phyloP scores from a whole-genome alignment of 345 rosid species.

The Cardiospermum halicacabum region DNA sequence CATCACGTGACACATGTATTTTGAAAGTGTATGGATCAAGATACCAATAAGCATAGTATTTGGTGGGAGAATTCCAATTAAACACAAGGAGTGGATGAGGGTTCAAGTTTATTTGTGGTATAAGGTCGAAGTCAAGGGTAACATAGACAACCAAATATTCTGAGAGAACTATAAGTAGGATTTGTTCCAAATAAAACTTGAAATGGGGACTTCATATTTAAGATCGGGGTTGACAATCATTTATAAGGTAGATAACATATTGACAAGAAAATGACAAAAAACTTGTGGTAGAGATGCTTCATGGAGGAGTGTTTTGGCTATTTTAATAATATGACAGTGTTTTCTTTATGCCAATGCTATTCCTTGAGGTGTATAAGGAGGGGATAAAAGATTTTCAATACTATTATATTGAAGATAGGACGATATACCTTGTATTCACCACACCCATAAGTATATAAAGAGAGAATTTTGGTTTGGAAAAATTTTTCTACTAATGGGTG shows the following conservation, averaged over 20 bases:
- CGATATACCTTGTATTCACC: neutral
- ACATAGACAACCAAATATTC: neutral
- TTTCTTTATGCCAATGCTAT: neutral
- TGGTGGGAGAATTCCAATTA: neutral
- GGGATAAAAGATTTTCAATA: neutral
- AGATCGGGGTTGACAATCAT: neutral
- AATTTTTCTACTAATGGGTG: neutral
- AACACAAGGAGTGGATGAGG: neutral
- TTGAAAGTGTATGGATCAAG: neutral
- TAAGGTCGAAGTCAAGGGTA: neutral
- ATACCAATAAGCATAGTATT: neutral
- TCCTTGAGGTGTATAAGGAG: neutral
- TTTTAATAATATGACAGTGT: neutral
- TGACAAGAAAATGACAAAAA: neutral
- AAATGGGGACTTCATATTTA: neutral
- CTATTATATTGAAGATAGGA: neutral
- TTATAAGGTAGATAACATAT: neutral
- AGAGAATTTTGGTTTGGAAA: neutral
- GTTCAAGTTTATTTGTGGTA: neutral
- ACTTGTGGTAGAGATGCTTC: neutral
- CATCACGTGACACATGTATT: neutral
- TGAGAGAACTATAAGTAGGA: neutral
- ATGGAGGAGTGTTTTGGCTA: neutral
- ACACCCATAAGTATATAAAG: neutral
- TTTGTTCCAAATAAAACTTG: neutral